Base-by-base conservation (phyloP, 345 rosid genomes). In the Eucalyptus curtisii region DNA sequence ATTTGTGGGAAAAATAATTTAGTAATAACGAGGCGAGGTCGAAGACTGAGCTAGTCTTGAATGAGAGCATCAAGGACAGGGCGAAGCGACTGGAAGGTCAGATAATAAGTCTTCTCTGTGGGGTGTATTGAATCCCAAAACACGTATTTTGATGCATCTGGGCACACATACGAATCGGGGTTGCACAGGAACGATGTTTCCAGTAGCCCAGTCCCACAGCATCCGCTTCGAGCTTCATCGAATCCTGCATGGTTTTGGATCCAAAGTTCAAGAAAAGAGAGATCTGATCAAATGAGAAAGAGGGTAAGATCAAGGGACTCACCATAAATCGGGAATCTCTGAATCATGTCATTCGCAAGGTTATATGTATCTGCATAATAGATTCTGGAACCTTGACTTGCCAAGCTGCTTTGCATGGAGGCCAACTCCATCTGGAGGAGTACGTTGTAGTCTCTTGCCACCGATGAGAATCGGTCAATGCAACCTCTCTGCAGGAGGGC, bases 71-170 rank as follows among this genome's bases (percentile, higher is more conserved):
- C 96, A 17, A 94, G 8, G 33, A 80, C 13, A 30, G 91, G 92
- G 88, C 90, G 97, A 86, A 76, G 15, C 15, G 91, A 80, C 52
- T 55, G 89, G 84, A 95, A 92, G n/a, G 94, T 1, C 25, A 88
- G 88, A 86, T 86, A 79, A 59, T 95, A 97, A 7, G 95, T 85
- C 89, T 88, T 91, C 89, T 96, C 95, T 2, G 96, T 94, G 87
- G 99, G 99, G 88, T 97, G 99, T 66, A 97, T 93, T 4, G 99
- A 93, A 90, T 97, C 99, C 91, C 96, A 97, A 81, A 97, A 97
- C 14, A 95, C 94, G 90, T 94, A 96, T 48, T 92, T 94, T 7
- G 98, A 95, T 7, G 96, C 93, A 89, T 97, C 95, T 5, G 92
- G 55, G 88, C 99, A 97, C 80, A 96, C 89, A 20, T 45, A 92